Conservation (phyloP, 148 eudicot species). For the Salicornia ramosissima region DNA sequence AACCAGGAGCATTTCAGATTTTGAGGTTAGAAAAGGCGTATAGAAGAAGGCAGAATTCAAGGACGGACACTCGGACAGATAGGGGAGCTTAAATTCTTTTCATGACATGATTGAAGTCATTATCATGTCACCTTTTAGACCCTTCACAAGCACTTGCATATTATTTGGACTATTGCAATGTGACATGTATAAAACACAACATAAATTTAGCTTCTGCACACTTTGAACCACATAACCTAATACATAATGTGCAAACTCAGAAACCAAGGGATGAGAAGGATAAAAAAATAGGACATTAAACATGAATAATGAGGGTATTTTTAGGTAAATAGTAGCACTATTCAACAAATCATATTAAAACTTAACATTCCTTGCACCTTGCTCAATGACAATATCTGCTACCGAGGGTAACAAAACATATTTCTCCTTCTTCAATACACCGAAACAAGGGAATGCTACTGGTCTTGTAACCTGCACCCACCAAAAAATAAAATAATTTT, state of each 20-base stretch:
- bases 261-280: too few species aligned
- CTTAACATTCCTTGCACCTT: conserved; percentile 43
- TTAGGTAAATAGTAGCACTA: not conserved
- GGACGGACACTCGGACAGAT: not conserved
- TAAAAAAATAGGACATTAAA: too few species aligned
- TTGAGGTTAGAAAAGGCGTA: not conserved
- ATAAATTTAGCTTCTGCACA: not conserved
- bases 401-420: conserved; percentile 70
- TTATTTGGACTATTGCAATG: too few species aligned
- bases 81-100: not conserved
- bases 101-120: not conserved
- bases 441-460: conserved; percentile 76
- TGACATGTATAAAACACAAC: not conserved
- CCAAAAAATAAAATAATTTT: not conserved
- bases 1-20: not conserved
- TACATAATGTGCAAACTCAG: not conserved
- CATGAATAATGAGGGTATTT: too few species aligned
- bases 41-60: not conserved
- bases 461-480: conserved; percentile 59
- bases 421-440: conserved; percentile 78
- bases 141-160: not conserved
- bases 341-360: not conserved
- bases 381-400: conserved; percentile 80
- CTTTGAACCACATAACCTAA: not conserved
- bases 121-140: not conserved